Conservation (phyloP, 1,284 basidiomycete species). For the Malassezia obtusa region DNA sequence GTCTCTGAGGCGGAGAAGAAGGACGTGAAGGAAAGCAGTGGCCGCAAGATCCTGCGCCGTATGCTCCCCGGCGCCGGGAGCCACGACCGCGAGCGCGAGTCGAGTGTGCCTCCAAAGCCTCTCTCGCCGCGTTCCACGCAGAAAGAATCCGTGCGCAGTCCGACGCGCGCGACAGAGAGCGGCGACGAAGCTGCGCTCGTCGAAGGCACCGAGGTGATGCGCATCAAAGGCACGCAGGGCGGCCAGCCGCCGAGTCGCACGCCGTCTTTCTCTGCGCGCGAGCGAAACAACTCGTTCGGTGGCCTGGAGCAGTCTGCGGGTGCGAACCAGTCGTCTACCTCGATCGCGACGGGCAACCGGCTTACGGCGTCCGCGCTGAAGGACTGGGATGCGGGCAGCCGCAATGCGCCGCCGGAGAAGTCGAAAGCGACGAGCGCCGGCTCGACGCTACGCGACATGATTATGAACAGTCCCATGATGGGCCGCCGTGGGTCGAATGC, state of each 20-base stretch:
- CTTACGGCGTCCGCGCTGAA: constrained; percentile 39
- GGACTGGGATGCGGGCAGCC: constrained; percentile 38
- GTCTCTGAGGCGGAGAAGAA: neutral
- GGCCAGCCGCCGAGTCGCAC: constrained; percentile 33
- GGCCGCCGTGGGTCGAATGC: constrained; percentile 34
- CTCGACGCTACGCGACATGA: constrained; percentile 43
- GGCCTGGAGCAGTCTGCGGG: constrained; percentile 9
- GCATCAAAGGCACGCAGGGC: constrained; percentile 22
- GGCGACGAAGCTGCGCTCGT: constrained; percentile 23
- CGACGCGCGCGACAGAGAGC: constrained; percentile 24
- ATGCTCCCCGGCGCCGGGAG: constrained; percentile 31
- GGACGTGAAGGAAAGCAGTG: constrained; percentile 33
- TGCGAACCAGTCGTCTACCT: neutral
- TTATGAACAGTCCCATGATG: constrained; percentile 44
- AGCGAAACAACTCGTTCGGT: constrained; percentile 10
- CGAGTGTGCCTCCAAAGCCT: constrained; percentile 5
- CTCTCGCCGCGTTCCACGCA: constrained; percentile 27
- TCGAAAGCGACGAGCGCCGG: constrained; percentile 25
- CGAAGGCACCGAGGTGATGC: constrained; percentile 25
- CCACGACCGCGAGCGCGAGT: constrained; percentile 19
- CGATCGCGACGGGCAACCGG: constrained; percentile 18
- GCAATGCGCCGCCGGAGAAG: constrained; percentile 17
- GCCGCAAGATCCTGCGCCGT: constrained; percentile 37
- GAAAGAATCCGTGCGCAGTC: neutral
- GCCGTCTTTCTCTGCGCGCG: constrained; percentile 14